These are phyloP conservation scores for Dimocarpus longan DNA, from an alignment of 345 rosid species.

Conservation along the genomic window DNA sequence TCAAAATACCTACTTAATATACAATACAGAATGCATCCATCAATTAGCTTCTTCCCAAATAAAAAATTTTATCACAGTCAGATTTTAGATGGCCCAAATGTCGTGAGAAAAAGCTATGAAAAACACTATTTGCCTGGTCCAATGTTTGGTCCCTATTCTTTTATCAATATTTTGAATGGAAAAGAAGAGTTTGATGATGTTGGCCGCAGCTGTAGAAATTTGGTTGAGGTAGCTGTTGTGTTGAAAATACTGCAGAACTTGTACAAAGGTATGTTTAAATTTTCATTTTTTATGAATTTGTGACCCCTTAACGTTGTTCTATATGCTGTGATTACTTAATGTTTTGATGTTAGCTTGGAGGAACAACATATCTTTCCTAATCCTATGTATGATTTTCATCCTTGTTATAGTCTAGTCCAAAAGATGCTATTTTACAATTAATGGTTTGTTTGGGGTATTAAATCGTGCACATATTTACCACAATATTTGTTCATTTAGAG, in stretches of 20 bases:
- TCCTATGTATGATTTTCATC: no score
- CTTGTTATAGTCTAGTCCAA: no score
- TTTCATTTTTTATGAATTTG: background rate
- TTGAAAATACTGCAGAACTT: slow-evolving; percentile 32
- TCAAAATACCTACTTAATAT: slow-evolving; percentile 48
- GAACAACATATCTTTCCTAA: no score
- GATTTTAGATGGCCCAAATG: slow-evolving; percentile 52
- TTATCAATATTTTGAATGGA: slow-evolving; percentile 44
- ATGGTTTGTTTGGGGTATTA: no score
- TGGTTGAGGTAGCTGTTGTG: slow-evolving; percentile 47
- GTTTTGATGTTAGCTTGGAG: background rate
- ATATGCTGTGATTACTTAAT: background rate
- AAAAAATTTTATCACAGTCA: slow-evolving; percentile 41
- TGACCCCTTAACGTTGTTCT: background rate
- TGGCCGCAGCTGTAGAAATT: slow-evolving; percentile 36
- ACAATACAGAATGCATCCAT: slow-evolving; percentile 85
- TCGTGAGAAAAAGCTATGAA: slow-evolving; percentile 32
- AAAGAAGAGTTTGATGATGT: slow-evolving; percentile 33
- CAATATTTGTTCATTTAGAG: no score
- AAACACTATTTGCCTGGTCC: slow-evolving; percentile 37
- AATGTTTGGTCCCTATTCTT: slow-evolving; percentile 53
- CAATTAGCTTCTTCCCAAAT: slow-evolving; percentile 59
- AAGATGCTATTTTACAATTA: no score
- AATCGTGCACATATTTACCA: no score
- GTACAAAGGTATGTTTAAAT: slow-evolving; percentile 33